These are phyloP conservation scores for Amniculicola lignicola DNA, from an alignment of 495 filamentous ascomycete genomes.

Conservation along the genomic window DNA sequence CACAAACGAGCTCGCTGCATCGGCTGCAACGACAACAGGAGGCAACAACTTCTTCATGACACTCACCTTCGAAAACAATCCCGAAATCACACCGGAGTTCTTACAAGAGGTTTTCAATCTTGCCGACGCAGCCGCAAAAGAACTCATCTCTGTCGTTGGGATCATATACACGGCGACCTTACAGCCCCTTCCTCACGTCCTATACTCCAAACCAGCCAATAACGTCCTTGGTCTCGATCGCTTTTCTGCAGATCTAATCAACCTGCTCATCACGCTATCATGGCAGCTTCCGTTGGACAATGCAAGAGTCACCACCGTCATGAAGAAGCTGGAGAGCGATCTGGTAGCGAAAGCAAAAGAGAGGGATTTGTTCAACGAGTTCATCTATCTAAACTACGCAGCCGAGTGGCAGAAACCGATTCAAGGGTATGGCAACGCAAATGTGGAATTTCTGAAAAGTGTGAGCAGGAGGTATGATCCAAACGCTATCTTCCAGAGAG, in stretches of 20 bases:
- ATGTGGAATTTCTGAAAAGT: conserved; percentile 26
- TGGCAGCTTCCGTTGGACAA: conserved; percentile 43
- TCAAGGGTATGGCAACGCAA: conserved; percentile 33
- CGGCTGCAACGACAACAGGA: conserved; percentile 14
- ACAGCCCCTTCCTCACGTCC: conserved; percentile 37
- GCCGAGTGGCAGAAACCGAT: conserved; percentile 42
- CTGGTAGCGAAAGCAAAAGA: conserved; percentile 12
- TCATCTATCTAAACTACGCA: conserved; percentile 56
- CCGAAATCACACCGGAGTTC: conserved; percentile 29
- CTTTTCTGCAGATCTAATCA: conserved; percentile 33
- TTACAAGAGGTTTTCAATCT: conserved; percentile 35
- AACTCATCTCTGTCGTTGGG: conserved; percentile 27
- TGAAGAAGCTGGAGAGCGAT: conserved; percentile 36
- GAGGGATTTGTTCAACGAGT: conserved; percentile 43
- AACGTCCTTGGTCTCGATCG: conserved; percentile 40
- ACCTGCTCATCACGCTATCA: conserved; percentile 34
- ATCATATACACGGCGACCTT: conserved; percentile 35
- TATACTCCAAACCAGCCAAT: conserved; percentile 35
- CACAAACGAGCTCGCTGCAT: conserved; percentile 21
- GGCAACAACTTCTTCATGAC: conserved; percentile 32
- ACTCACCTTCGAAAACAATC: conserved; percentile 26
- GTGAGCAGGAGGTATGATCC: conserved; percentile 43
- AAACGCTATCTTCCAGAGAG: conserved; percentile 38
- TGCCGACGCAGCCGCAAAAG: conserved; percentile 31
- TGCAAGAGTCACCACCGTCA: conserved; percentile 35